Conservation (phyloP, 495 filamentous ascomycete genomes). For the Clohesyomyces aquaticus region DNA sequence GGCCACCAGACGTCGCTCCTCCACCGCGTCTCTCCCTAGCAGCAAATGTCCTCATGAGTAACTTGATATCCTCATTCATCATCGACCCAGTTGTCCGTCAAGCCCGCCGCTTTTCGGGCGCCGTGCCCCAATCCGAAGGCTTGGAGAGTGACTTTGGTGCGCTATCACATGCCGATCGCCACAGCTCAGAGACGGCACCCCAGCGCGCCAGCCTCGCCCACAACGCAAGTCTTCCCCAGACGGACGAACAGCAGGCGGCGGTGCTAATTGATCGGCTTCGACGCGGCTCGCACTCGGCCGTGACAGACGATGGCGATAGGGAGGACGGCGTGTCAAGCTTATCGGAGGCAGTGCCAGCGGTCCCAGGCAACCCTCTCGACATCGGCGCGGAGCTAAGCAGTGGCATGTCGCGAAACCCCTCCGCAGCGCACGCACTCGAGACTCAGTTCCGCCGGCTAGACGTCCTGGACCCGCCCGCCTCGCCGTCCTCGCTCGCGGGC, state of each 20-base stretch:
- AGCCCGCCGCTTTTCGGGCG: slow-evolving; percentile 68
- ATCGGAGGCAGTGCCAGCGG: slow-evolving; percentile 13
- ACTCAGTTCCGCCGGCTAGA: slow-evolving; percentile 45
- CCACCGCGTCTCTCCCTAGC: not conserved
- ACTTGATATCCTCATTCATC: slow-evolving; percentile 72
- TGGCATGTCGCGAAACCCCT: slow-evolving; percentile 41
- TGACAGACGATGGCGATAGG: slow-evolving; percentile 9
- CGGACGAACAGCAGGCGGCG: not conserved
- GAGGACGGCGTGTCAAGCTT: slow-evolving; percentile 14
- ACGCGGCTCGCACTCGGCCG: slow-evolving; percentile 1
- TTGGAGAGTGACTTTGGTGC: not conserved
- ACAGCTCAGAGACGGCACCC: no score
- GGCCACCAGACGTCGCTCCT: slow-evolving; percentile 13
- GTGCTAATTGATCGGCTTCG: not conserved
- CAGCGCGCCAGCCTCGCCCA: not conserved
- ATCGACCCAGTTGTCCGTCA: slow-evolving; percentile 78
- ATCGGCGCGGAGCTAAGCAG: slow-evolving; percentile 23
- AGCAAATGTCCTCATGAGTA: slow-evolving; percentile 61
- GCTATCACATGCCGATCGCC: slow-evolving; percentile 37
- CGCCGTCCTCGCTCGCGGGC: slow-evolving; percentile 8
- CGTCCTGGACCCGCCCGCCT: slow-evolving; percentile 14
- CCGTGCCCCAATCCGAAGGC: slow-evolving; percentile 43
- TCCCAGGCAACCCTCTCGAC: slow-evolving; percentile 15
- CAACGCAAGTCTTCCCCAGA: not conserved
- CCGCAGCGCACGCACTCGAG: slow-evolving; percentile 41